Base-by-base conservation (phyloP, 1,139 yeast genomes). In the Debaryomycetaceae sp. region DNA sequence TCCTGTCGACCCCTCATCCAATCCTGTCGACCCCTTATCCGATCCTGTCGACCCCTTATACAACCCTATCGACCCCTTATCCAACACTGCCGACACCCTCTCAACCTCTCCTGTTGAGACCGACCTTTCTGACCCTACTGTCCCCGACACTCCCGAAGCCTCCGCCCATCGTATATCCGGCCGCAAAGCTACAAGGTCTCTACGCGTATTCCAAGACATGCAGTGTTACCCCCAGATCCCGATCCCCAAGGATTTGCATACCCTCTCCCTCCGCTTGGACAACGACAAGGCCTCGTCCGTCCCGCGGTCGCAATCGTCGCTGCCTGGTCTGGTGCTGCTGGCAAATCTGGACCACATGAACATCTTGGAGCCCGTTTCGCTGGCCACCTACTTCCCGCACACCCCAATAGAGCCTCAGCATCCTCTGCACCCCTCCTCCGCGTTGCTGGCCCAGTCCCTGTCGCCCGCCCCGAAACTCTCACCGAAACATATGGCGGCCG, bases 301-400 rank as follows among this genome's bases (percentile, higher is more conserved):
- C 8, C 11, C 5, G 15, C 16, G 10, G 14, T 19, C 24, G 16
- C 20, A 16, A 8, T 26, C 28, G 13, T 26, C 27, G 16, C 18
- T 15, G 30, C 28, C 8, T 22, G 22, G 16, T 24, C 22, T 19
- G 5, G 16, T 13, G 20, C 22, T 13, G 27, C 27, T 22, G 23
- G 22, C 16, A 22, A 18, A 13, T 6, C n/a, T 18, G 15, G 27
- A 12, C 13, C 25, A 13, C 13, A 20, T 30, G 19, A 25, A 32
- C 26, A 10, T 18, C 10, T 40, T 62, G 29, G 73, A 71, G 33
- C 77, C 77, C 1, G 70, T 74, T 0, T 69, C 81, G 1, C 70
- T 78, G 3, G 83, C 83, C 0, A 74, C 81, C 1, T 77, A 76
- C 43, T 66, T 73, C 32, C 83, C 83, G 3, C 83, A 77, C 44